Evolutionary conservation across 768 basidiomycete species (phyloP).

Genomic region (Pleurotus platypus): DNA sequence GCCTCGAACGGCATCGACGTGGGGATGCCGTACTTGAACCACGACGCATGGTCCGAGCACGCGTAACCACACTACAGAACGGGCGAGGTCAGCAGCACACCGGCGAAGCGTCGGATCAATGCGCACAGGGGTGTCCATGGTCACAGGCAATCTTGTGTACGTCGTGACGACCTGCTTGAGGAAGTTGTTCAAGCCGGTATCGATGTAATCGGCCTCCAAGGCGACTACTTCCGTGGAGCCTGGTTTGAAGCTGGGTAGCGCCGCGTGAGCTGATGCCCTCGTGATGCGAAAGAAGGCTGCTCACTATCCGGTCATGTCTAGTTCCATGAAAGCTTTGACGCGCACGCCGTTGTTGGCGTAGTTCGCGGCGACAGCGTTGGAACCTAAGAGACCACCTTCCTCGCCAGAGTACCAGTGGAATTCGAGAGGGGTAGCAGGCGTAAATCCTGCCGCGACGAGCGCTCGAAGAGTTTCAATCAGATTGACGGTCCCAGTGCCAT

Average conservation of each 20-base stretch:
- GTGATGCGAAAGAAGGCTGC: conserved; percentile 6
- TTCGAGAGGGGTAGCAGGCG: conserved; percentile 38
- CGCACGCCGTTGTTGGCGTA: conserved; percentile 39
- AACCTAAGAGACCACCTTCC: conserved; percentile 48
- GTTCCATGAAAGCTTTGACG: conserved; percentile 42
- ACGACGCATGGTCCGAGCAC: conserved; percentile 68
- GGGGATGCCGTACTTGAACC: conserved; percentile 61
- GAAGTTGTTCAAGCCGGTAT: conserved; percentile 5
- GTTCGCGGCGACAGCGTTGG: conserved; percentile 39
- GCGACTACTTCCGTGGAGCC: conserved; percentile 36
- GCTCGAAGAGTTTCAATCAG: conserved; percentile 41
- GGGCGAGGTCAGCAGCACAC: neutral
- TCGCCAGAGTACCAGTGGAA: conserved; percentile 50
- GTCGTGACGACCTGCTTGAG: neutral
- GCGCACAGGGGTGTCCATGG: conserved; percentile 21
- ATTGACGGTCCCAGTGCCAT: conserved; percentile 39
- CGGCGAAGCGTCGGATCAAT: neutral
- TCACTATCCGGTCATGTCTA: conserved; percentile 41
- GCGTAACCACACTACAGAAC: conserved; percentile 53
- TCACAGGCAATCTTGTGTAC: conserved; percentile 3
- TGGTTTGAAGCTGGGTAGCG: conserved; percentile 36
- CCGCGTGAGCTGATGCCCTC: conserved; percentile 10
- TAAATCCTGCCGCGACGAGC: conserved; percentile 36
- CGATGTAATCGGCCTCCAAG: conserved; percentile 12
- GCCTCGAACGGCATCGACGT: conserved; percentile 22